Evolutionary conservation across 2,329 filamentous ascomycete genomes (phyloP).

Genomic region (Cordyceps pruinosa): DNA sequence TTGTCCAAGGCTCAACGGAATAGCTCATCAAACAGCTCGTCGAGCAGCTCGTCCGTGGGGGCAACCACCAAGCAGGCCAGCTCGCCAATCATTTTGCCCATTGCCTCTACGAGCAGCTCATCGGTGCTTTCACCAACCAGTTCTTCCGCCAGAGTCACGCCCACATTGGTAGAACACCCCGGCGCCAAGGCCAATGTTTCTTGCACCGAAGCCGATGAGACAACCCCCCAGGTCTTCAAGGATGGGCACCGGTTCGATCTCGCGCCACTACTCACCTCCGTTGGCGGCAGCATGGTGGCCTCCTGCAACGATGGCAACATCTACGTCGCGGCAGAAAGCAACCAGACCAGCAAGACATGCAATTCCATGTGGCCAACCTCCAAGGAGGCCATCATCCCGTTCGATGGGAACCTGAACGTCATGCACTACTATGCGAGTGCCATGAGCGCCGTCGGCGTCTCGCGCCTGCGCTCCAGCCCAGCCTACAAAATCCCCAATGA

Average conservation of each 20-base stretch:
- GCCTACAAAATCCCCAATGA: constrained; percentile 14
- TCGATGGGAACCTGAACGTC: constrained; percentile 19
- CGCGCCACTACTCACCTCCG: constrained; percentile 18
- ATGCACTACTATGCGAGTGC: constrained; percentile 29
- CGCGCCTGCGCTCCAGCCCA: constrained; percentile 22
- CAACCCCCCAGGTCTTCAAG: constrained; percentile 14
- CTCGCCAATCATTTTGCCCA: background rate
- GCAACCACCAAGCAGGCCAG: background rate
- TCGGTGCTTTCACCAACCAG: background rate
- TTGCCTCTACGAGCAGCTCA: background rate
- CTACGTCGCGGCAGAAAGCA: constrained; percentile 21
- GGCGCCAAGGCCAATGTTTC: background rate
- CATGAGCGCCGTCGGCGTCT: constrained; percentile 26
- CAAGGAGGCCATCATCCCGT: constrained; percentile 17
- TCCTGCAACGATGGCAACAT: constrained; percentile 29
- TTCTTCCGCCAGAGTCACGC: background rate
- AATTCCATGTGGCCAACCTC: constrained; percentile 20
- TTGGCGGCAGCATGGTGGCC: constrained; percentile 19
- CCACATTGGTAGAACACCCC: background rate
- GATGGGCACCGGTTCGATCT: constrained; percentile 17
- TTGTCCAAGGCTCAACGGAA: background rate
- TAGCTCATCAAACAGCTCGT: background rate
- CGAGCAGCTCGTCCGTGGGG: background rate
- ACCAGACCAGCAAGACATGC: constrained; percentile 17
- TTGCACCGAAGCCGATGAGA: background rate